Conservation (phyloP, 2,329 filamentous ascomycete species). For the Corinectria fuckeliana region DNA sequence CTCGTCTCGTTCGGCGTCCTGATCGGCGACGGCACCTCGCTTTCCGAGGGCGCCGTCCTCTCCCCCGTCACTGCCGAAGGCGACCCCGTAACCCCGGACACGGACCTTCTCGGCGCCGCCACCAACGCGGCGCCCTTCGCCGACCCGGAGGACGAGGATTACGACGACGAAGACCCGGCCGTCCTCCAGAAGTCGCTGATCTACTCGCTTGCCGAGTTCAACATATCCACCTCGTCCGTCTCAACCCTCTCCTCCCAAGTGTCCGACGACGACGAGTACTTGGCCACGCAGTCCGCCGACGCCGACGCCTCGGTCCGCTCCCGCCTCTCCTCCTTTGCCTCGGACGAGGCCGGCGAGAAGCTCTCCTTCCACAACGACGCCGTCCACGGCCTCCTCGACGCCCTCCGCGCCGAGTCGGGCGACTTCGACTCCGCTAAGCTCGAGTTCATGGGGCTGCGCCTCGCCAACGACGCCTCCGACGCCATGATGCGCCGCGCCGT, state of each 20-base stretch:
- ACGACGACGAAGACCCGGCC: slow-evolving; percentile 57
- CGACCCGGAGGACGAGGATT: slow-evolving; percentile 56
- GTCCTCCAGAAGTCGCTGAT: slow-evolving; percentile 62
- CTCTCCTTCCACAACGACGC: slow-evolving; percentile 83
- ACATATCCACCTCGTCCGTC: slow-evolving; percentile 61
- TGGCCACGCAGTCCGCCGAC: slow-evolving; percentile 59
- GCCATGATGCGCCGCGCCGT: slow-evolving; percentile 87
- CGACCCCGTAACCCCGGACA: slow-evolving; percentile 48
- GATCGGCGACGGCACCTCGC: slow-evolving; percentile 66
- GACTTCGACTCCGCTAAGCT: slow-evolving; percentile 85
- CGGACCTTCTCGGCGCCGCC: slow-evolving; percentile 53
- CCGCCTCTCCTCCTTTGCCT: slow-evolving; percentile 74
- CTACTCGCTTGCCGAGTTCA: slow-evolving; percentile 59
- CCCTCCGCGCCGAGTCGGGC: slow-evolving; percentile 74
- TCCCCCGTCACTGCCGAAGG: slow-evolving; percentile 47
- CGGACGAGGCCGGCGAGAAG: slow-evolving; percentile 68
- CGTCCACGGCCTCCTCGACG: slow-evolving; percentile 84
- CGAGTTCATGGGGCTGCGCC: slow-evolving; percentile 91
- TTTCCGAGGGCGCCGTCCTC: slow-evolving; percentile 46
- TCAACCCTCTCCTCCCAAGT: slow-evolving; percentile 70
- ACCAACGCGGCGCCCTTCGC: slow-evolving; percentile 59
- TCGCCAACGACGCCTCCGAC: slow-evolving; percentile 89
- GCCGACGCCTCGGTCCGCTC: slow-evolving; percentile 59
- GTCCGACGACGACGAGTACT: slow-evolving; percentile 70
- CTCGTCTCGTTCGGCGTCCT: slow-evolving; percentile 81